phyloP scores from a whole-genome alignment of 257 asterid genomes.

The Parsonsia alboflavescens region DNA sequence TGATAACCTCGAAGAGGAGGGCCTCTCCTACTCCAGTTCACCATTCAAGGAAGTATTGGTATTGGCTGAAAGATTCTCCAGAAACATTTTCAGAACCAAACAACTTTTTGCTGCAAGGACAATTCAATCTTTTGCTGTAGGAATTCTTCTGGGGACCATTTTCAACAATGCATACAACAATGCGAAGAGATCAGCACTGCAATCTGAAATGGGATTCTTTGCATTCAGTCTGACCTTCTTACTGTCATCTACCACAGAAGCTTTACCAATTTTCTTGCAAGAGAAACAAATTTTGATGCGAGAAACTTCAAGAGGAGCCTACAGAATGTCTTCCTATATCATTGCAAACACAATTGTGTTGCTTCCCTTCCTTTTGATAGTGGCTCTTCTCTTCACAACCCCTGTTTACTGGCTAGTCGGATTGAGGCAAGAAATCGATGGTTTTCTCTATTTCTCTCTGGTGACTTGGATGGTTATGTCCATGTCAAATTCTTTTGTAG shows the following conservation, averaged over 20 bases:
- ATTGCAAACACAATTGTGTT: constrained; percentile 60
- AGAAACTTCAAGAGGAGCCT: constrained; percentile 74
- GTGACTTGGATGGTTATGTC: constrained; percentile 57
- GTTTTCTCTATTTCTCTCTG: constrained; percentile 49
- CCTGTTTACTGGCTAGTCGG: constrained; percentile 78
- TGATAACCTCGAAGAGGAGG: constrained; percentile 10
- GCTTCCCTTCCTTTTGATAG: constrained; percentile 57
- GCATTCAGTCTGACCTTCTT: constrained; percentile 68
- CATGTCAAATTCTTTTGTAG: constrained; percentile 68
- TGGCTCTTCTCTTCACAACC: constrained; percentile 47
- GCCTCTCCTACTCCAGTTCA: constrained; percentile 35
- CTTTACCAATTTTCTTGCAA: constrained; percentile 73
- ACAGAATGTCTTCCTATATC: constrained; percentile 62
- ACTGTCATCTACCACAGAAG: constrained; percentile 78
- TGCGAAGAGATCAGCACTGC: constrained; percentile 34
- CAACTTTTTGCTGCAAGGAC: constrained; percentile 57
- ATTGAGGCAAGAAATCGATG: constrained; percentile 30
- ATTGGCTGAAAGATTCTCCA: constrained; percentile 51
- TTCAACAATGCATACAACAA: constrained; percentile 37
- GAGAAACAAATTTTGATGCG: constrained; percentile 57
- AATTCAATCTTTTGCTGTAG: constrained; percentile 52
- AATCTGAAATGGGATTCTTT: constrained; percentile 63
- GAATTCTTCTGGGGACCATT: constrained; percentile 59
- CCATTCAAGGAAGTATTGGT: constrained; percentile 42
- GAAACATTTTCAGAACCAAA: constrained; percentile 56